Evolutionary conservation across 2,329 filamentous ascomycete genomes (phyloP), one percentile per base, ranked within the genome.

Genomic region (Madurella mycetomatis): DNA sequence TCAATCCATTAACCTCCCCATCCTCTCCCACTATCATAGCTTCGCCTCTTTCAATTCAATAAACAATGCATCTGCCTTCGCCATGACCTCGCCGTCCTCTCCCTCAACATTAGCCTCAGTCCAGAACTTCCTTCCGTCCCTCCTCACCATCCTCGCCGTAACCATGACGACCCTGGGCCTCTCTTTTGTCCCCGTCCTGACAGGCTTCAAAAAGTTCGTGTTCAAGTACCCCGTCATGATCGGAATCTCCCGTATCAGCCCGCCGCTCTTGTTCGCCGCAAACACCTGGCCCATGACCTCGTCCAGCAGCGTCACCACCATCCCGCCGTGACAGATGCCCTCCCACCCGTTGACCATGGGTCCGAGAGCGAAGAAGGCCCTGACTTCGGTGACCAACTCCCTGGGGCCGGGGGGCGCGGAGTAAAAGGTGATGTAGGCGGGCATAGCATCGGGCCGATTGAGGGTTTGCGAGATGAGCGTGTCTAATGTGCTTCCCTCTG

Each of bases 301-400:
- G 62, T 86, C 83, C 18, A 86, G 65, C n/a, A 86, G 64, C 0
- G 78, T 75, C 9, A 76, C 75, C 7, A 81, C 73, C 31, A 85
- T 74, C 1, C 83, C 83, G 17, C 83, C 82, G 64, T 86, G 83
- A 9, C 73, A 69, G 7, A 81, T 71, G 2, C 71, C 66, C 1
- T 77, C 68, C 60, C 78, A 77, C 2, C 83, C 83, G 58, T 81
- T 80, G 52, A 85, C 60, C 16, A 75, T 76, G 11, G 70, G 62
- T 1, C 79, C 82, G 1, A 85, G 68, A 12, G 65, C 68, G 5
- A 73, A 43, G 34, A 76, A 63, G 1, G 61, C 62, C 30, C 67
- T 66, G 44, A 72, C 15, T 37, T 69, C 63, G n/a, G 61, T 52
- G 2, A 73, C 56, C 2, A 61, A 55, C 13, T 41, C 49, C 2